Base-by-base conservation (phyloP, 2,329 filamentous ascomycete genomes). In the Aspergillus sojae region DNA sequence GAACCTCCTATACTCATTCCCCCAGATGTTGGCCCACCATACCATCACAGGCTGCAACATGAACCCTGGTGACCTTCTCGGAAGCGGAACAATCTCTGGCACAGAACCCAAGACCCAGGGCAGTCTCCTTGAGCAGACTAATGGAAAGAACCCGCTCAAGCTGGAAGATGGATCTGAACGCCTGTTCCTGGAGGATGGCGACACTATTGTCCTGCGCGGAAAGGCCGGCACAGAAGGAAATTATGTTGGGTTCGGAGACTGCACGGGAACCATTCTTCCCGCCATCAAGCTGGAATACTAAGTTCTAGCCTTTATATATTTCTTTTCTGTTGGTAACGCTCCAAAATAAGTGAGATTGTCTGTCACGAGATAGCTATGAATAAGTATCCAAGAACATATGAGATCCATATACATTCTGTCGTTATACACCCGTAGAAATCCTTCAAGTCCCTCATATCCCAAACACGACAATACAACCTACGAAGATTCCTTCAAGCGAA, bases 11-110 rank as follows among this genome's bases (percentile, higher is more conserved):
- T 94, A 88, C 84, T 93, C 90, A 0, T 94, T 94, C 78, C 86
- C 90, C 5, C 91, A 94, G 75, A 93, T 94, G 91, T 82, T 94
- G 46, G 86, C 91, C 1, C 91, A 94, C 74, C 91, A 94, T 74
- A 88, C 89, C 1, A 84, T 92, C 54, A 91, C 89, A 1, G 91
- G 91, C 6, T 95, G 91, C 75, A 87, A 88, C 4, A 84, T 95
- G 82, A 85, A 87, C 54, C 85, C 88, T 0, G 91, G 91, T 39
- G 91, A 95, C 73, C 77, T 95, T 58, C 79, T 95, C 6, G 92
- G 91, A 2, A 92, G 89, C 2, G 92, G 92, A 3, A 95, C 92
- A 1, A 94, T 95, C 70, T 89, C 86, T 50, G 91, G 92, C 2
- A 82, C 77, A 5, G 82, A 82, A 52, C 76, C 79, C n/a, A 78